Base-by-base conservation (phyloP, 805 yeast genomes). In the Barnettozyma vustinii region DNA sequence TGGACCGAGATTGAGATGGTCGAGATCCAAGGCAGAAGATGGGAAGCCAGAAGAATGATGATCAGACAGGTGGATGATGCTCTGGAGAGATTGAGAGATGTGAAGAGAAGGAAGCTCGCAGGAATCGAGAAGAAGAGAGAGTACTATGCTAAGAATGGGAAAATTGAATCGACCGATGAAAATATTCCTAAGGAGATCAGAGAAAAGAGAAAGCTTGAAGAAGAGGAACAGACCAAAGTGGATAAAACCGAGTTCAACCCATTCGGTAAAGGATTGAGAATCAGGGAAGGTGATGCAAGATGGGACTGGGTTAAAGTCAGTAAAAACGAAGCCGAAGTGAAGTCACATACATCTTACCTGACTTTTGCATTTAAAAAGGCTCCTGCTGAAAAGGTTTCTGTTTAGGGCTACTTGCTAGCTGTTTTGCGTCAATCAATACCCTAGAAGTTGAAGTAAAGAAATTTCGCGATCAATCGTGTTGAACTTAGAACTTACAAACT, bases 41-140 rank as follows among this genome's bases (percentile, higher is more conserved):
- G 88, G 86, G 98, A 91, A 64, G 87, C 95, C 13, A 82, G 96
- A 58, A 84, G 87, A 61, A 87, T 81, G 53, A 90, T 92, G 97
- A 81, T 84, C 10, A 78, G 92, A 55, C 80, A 81, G 33, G 74
- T 90, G 4, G 84, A 79, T 50, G 96, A 94, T 64, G 91, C 95
- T 0, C 67, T 94, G 16, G 81, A 78, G 40, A 76, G 97, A 53
- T 69, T 94, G 47, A 76, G 81, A 60, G 97, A 89, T 61, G 88
- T 94, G 40, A 85, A 84, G 63, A 69, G 74, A 40, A 78, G 96
- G 54, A 86, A 83, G 62, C 64, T 69, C 47, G 87, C 74, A 60
- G 91, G 86, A 2, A 71, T 84, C 16, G 85, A 80, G 59, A 71
- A 77, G 55, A 76, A 79, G 52, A 59, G 71, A 58, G 52, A 67